Evolutionary conservation across 2,329 filamentous ascomycete genomes (phyloP).

Genomic region (Dichotomopilus funicola): DNA sequence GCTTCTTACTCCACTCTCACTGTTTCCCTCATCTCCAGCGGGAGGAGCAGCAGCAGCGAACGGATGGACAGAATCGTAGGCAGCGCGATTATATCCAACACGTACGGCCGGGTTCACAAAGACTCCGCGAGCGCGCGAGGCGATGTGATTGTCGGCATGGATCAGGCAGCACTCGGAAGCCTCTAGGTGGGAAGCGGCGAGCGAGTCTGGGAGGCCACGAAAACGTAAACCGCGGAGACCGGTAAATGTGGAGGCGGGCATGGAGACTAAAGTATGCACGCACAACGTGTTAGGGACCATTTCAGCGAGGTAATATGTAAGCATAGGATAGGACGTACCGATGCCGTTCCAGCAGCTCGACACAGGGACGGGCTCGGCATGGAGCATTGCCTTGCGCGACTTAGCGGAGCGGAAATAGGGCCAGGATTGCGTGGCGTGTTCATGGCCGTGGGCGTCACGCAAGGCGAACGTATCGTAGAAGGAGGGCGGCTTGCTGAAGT

Average conservation of each 20-base stretch:
- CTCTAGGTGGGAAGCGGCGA: conserved; percentile 59
- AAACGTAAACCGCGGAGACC: conserved; percentile 41
- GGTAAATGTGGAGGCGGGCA: conserved; percentile 22
- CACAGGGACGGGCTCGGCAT: conserved; percentile 49
- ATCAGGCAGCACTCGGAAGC: conserved; percentile 76
- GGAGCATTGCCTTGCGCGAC: conserved; percentile 41
- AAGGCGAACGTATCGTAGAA: conserved; percentile 59
- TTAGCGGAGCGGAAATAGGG: conserved; percentile 49
- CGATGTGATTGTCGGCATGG: conserved; percentile 59
- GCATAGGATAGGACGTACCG: conserved; percentile 38
- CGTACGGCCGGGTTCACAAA: conserved; percentile 64
- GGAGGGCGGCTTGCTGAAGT: conserved; percentile 46
- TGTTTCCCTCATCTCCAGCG: not conserved
- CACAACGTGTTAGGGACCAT: not conserved
- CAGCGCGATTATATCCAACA: conserved; percentile 54
- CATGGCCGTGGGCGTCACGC: conserved; percentile 47
- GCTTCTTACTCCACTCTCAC: not conserved
- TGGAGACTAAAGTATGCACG: conserved; percentile 31
- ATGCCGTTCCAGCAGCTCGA: conserved; percentile 65
- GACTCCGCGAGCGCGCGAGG: conserved; percentile 46
- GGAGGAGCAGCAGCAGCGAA: not conserved
- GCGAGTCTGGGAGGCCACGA: conserved; percentile 55
- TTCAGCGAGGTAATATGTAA: too few species aligned
- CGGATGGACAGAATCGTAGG: conserved; percentile 44
- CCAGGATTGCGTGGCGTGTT: conserved; percentile 47